Percentiles rank a stretch among this genome's conserved stretches.
Conservation (phyloP, 169 alveolate genomes). For the Babesia ovis region DNA sequence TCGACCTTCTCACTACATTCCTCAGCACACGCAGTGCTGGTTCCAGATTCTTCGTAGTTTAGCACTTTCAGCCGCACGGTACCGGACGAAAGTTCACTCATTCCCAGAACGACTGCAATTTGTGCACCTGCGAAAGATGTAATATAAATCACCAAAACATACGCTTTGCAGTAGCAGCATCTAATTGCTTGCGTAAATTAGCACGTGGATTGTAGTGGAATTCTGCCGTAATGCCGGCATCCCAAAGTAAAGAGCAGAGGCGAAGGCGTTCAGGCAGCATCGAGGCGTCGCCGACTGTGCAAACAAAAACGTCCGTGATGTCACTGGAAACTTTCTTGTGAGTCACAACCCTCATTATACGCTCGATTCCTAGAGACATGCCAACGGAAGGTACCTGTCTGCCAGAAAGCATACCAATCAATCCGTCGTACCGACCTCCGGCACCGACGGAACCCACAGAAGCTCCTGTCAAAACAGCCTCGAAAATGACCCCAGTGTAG, state of each 20-base stretch:
- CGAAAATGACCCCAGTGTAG: constrained; percentile 95
- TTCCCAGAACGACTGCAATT: constrained; percentile 55
- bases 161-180: constrained; percentile 79
- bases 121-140: constrained; percentile 52
- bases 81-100: constrained; percentile 34
- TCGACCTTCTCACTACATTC: constrained; percentile 13
- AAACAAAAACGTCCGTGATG: constrained; percentile 65
- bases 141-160: not conserved
- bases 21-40: not conserved
- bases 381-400: constrained; percentile 94
- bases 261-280: constrained; percentile 71
- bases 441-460: constrained; percentile 95
- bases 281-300: constrained; percentile 73
- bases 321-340: constrained; percentile 28
- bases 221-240: constrained; percentile 67
- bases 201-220: constrained; percentile 70
- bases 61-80: constrained; percentile 38
- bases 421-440: constrained; percentile 96
- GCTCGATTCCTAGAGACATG: constrained; percentile 93
- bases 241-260: constrained; percentile 73
- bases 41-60: constrained; percentile 2
- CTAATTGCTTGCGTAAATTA: constrained; percentile 80
- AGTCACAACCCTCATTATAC: constrained; percentile 83
- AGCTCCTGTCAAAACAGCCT: constrained; percentile 86
- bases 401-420: constrained; percentile 89